Base-by-base conservation (phyloP, 2,329 filamentous ascomycete species). In the Colletotrichum graminicola region DNA sequence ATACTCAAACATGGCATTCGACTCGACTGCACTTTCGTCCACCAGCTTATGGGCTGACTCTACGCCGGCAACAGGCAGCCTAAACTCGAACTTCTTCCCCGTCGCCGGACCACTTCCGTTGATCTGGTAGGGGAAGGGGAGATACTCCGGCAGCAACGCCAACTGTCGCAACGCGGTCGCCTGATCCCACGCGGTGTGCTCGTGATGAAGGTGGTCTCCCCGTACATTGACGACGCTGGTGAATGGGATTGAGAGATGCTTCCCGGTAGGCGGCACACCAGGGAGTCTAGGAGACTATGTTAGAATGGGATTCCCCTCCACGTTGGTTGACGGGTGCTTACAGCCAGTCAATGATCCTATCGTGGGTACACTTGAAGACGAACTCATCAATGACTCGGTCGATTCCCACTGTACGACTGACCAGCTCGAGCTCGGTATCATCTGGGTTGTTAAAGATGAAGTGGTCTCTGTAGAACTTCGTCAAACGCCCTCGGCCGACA, bases 331-430 rank as follows among this genome's bases (percentile, higher is more conserved):
- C 7, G 21, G 52, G 5, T 39, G 83, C 88, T 79, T 79, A 92
- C 90, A 94, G 82, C 91, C 91, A 93, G 76, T 92, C 90, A 2
- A 93, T 82, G n/a, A 85, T 82, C 21, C 80, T 84, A 67, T 88
- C 84, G 74, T 93, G 91, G 0, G 90, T 92, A 63, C 91, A 87
- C 29, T 84, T 86, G 77, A 89, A 89, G 23, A 92, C 83, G 73
- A 93, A 93, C 76, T 93, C 91, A 73, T 93, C 91, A 2, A 93
- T 86, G 0, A 95, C 86, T 0, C 92, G 86, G 76, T 95, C 92
- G 0, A 91, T 86, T 0, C 92, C 92, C 0, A 94, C 82, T 0
- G 92, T 94, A 0, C 93, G 87, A 72, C 90, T 93, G 41, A 94
- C 85, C 1, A 94, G 86, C 75, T 94, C 90, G 2, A 95, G 82